A percentile compares a stretch with the other conserved stretches of the same genome.
Evolutionary conservation across 2,329 filamentous ascomycete species (phyloP).

Genomic region (Trichoderma koningiopsis): DNA sequence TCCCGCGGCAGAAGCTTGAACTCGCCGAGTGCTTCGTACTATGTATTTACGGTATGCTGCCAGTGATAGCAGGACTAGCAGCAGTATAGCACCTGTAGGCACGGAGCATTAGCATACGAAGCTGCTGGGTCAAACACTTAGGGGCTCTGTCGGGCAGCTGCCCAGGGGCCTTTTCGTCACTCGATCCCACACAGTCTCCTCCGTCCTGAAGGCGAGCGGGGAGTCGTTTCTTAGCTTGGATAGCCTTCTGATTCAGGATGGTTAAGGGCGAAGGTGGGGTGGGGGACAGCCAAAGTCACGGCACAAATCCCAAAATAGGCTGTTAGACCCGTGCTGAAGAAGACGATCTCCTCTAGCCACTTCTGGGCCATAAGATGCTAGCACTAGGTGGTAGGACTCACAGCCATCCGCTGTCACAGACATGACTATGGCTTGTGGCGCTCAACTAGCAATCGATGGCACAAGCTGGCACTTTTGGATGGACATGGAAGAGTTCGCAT

Average conservation of each 20-base stretch:
- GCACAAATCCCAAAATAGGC: constrained; percentile 21
- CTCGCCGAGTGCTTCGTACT: constrained; percentile 22
- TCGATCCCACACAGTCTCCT: constrained; percentile 20
- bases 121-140: constrained; percentile 23
- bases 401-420: constrained; percentile 21
- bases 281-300: constrained; percentile 17
- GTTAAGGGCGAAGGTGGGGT: constrained; percentile 10
- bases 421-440: constrained; percentile 8
- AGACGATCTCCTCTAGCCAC: constrained; percentile 22
- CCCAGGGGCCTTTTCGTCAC: constrained; percentile 16
- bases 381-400: neutral
- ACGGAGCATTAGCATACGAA: constrained; percentile 6
- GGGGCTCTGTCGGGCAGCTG: constrained; percentile 12
- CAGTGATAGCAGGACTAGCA: neutral
- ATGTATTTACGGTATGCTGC: neutral
- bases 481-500: neutral
- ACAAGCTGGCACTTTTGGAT: constrained; percentile 6
- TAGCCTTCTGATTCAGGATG: constrained; percentile 17
- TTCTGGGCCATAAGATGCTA: constrained; percentile 13
- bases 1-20: constrained; percentile 8
- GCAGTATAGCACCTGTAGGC: neutral
- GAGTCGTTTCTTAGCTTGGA: neutral
- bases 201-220: constrained; percentile 16
- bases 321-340: constrained; percentile 25
- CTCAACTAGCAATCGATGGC: neutral